Evolutionary conservation across 2,329 filamentous ascomycete species (phyloP), one percentile per base, ranked within the genome.

Genomic region (Thelonectria discophora): DNA sequence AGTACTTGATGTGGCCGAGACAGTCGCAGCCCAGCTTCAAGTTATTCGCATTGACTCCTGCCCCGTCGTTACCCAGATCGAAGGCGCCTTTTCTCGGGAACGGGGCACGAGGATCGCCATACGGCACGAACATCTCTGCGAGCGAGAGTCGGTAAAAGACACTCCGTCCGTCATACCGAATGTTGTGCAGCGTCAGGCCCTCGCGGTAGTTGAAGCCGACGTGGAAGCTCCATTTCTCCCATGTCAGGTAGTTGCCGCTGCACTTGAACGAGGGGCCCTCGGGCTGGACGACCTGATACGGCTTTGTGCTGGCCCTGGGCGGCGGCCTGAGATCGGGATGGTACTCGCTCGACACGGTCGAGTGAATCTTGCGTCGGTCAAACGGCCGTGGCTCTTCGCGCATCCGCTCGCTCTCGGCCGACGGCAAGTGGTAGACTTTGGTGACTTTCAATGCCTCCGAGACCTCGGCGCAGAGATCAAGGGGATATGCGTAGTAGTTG

Each of bases 181-280:
- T 77, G 65, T 92, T 86, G 67, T 92, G 88, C 0, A 93, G 81
- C 1, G 88, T 88, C 2, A 86, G 82, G 13, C 90, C 89, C 72
- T 92, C 90, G 3, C 90, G 81, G 39, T 85, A 83, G 78, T 90
- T 91, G 78, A 90, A 92, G 5, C 84, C 84, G 5, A 92, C 84
- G 24, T 88, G 80, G 75, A 93, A 85, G 1, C 82, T 80, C 88
- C 88, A 91, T 69, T 89, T 86, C 72, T 88, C 84, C 86, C 86
- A 88, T 37, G 76, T 70, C 3, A 86, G 62, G 7, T 69, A 68
- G 60, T 78, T 78, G 65, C 80, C 74, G 49, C 74, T 74, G n/a
- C 89, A 79, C 1, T 76, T 58, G 50, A 77, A 77, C 0, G 74
- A 77, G 0, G 74, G 71, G 1, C 75, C 75, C 8, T 75, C 68